phyloP scores from a whole-genome alignment of 768 basidiomycete genomes.

The Exsudoporus frostii region DNA sequence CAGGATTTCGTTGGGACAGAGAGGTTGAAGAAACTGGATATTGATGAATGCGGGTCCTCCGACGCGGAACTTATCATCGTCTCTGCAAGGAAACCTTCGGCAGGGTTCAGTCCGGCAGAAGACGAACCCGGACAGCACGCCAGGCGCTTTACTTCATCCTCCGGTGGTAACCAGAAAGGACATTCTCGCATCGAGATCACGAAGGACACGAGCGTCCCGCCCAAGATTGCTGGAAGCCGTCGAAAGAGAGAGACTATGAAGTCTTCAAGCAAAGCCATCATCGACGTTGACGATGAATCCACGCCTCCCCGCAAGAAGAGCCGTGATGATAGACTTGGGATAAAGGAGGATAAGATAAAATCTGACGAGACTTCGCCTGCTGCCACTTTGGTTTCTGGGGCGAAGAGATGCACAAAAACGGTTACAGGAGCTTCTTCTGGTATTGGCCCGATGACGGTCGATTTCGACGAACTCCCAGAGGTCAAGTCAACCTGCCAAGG shows the following conservation, averaged over 20 bases:
- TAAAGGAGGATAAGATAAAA: not conserved
- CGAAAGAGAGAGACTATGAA: slow-evolving; percentile 24
- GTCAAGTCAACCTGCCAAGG: not conserved
- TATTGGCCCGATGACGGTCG: slow-evolving; percentile 11
- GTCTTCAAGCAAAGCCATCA: not conserved
- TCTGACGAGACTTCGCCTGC: not conserved
- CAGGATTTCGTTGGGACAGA: not conserved
- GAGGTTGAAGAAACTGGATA: not conserved
- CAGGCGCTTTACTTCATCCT: not conserved
- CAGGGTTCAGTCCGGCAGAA: not conserved
- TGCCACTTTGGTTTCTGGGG: slow-evolving; percentile 4
- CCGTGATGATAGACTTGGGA: slow-evolving; percentile 5
- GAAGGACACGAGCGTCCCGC: not conserved
- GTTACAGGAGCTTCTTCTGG: slow-evolving; percentile 32
- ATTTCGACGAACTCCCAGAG: slow-evolving; percentile 35
- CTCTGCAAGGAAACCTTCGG: not conserved
- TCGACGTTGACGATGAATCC: slow-evolving; percentile 16
- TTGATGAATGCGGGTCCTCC: not conserved
- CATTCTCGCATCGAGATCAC: not conserved
- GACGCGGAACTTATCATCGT: not conserved
- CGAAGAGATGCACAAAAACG: slow-evolving; percentile 35
- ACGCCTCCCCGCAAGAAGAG: slow-evolving; percentile 20
- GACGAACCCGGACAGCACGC: not conserved
- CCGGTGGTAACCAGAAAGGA: not conserved
- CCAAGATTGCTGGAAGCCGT: slow-evolving; percentile 23